Evolutionary conservation across 208 protist genomes (phyloP).

Genomic region (Leishmania tropica): DNA sequence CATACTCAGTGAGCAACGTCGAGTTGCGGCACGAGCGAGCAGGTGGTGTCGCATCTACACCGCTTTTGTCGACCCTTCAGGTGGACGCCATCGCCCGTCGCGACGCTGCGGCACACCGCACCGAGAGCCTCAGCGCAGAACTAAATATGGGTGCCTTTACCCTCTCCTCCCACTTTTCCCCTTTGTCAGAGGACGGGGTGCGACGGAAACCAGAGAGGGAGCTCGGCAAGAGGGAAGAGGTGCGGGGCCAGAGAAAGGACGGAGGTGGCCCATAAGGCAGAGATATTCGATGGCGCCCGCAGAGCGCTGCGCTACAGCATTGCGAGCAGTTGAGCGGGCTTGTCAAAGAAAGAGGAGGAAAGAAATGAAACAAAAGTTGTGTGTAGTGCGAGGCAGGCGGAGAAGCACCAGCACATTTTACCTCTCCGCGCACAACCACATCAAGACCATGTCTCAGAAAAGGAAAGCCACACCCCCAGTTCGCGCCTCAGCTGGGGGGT

Average conservation of each 20-base stretch:
- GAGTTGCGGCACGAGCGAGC: slow-evolving; percentile 39
- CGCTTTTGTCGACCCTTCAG: slow-evolving; percentile 28
- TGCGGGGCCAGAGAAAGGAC: not conserved
- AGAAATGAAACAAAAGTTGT: not conserved
- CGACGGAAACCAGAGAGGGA: not conserved
- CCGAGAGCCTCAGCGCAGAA: slow-evolving; percentile 9
- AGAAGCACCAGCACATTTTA: not conserved
- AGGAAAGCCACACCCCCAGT: not conserved
- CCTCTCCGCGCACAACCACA: not conserved
- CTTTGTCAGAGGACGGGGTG: not conserved
- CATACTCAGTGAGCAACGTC: slow-evolving; percentile 28
- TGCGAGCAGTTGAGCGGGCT: not conserved
- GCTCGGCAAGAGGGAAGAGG: not conserved
- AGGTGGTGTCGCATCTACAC: slow-evolving; percentile 57
- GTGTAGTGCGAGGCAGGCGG: not conserved
- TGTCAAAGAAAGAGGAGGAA: not conserved
- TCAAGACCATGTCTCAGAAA: not conserved
- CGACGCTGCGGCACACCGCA: slow-evolving; percentile 20
- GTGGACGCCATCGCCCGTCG: slow-evolving; percentile 12
- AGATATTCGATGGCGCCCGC: not conserved
- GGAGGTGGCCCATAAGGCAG: not conserved
- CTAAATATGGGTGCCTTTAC: not conserved
- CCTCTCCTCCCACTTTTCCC: no score
- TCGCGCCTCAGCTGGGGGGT: not conserved
- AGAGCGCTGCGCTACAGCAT: not conserved